Evolutionary conservation across 495 filamentous ascomycete genomes (phyloP), one percentile per base, ranked within the genome.

Genomic region (Poronia punctata): DNA sequence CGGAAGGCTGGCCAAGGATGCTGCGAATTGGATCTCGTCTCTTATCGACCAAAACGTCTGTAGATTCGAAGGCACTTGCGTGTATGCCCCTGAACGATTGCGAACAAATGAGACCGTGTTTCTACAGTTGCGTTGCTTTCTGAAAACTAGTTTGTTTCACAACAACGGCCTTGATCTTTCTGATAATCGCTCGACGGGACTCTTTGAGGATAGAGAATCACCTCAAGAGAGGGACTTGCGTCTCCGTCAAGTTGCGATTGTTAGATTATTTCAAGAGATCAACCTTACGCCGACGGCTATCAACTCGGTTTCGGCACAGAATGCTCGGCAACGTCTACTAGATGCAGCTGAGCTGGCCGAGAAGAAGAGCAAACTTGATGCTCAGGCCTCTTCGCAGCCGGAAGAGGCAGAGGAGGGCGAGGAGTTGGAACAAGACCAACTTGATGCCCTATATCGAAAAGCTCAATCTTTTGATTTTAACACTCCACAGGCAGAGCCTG

Each of bases 401-500:
- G 85, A 88, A 10, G 83, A 88, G n/a, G 65, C 66, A 4, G 84
- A 88, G 54, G 87, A 95, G 9, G 84, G 86, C 2, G 72, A 88
- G 47, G 88, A 96, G 60, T 75, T 98, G 1, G 88, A 96, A 61
- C 85, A 96, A 56, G 89, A 94, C 53, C 92, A 98, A 52, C 79
- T 98, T 11, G 90, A 97, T 55, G 79, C 83, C 0, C 70, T 98
- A 4, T 98, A 98, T 53, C 86, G 84, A 55, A 98, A 98, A 58
- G 92, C 92, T 1, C 92, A 98, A 51, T 88, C 86, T 0, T 97
- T 96, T 48, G 93, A 98, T 57, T 98, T 96, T 54, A 78, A 80
- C 54, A 93, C 89, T 16, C 88, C 90, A 2, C 80, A 83, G 58
- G 78, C 84, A 9, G 79, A 94, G 46, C 89, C 92, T 17, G 76